Evolutionary conservation across 148 eudicot species (phyloP).

Genomic region (Euryodendron excelsum): DNA sequence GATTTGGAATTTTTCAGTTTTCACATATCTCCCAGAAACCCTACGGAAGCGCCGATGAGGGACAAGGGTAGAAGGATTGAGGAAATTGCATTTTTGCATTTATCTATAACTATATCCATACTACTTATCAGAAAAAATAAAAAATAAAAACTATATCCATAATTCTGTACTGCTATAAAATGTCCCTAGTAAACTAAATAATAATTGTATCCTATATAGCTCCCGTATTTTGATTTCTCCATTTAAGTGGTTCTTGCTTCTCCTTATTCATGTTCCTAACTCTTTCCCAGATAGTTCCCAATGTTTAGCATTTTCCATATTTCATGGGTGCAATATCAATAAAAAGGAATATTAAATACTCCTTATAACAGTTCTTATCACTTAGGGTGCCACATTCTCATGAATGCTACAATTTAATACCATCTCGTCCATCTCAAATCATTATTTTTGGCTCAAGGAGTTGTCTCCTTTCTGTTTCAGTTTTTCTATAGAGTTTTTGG

Average conservation of each 20-base stretch:
- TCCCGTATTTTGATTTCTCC: neutral
- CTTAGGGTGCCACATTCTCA: neutral
- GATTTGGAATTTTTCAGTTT: no score
- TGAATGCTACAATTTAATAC: neutral
- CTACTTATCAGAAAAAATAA: no score
- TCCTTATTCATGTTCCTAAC: conserved; percentile 18
- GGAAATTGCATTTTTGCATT: no score
- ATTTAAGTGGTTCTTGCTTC: conserved; percentile 17
- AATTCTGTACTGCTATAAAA: neutral
- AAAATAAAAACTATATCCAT: neutral
- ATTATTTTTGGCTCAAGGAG: no score
- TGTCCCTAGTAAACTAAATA: neutral
- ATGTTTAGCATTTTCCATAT: conserved; percentile 17
- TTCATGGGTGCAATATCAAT: conserved; percentile 22
- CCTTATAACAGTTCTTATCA: neutral
- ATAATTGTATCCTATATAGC: neutral
- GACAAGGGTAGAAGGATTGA: neutral
- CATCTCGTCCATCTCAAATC: neutral
- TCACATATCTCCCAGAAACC: no score
- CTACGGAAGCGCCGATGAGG: neutral
- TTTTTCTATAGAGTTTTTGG: no score
- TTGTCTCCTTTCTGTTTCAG: no score
- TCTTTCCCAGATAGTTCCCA: conserved; percentile 12
- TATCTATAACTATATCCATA: neutral
- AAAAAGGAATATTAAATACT: neutral